Conservation (phyloP, 805 yeast genomes). For the Phaffomyces opuntiae region DNA sequence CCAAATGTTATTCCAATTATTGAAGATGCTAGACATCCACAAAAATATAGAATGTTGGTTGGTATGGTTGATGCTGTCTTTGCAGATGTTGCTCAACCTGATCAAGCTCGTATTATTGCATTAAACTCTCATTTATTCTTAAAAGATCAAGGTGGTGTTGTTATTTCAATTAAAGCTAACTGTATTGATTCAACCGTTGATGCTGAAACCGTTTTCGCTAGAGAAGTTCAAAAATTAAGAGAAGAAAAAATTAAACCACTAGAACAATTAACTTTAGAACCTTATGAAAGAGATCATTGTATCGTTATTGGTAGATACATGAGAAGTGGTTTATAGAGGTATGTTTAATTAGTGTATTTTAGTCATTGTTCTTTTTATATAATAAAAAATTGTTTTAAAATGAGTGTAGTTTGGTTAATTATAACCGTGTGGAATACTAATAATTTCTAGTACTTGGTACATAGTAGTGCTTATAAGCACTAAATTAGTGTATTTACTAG, state of each 20-base stretch:
- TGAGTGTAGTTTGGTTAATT: no score
- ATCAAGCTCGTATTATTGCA: slow-evolving; percentile 99
- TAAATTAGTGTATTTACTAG: no score
- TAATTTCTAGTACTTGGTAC: no score
- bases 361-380: slow-evolving; percentile 4
- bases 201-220: slow-evolving; percentile 98
- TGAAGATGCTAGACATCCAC: slow-evolving; percentile 99
- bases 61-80: slow-evolving; percentile 99
- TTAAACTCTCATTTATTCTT: slow-evolving; percentile 96
- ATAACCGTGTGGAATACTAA: no score
- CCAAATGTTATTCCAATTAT: slow-evolving; percentile 98
- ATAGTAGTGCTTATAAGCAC: no score
- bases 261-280: slow-evolving; percentile 98
- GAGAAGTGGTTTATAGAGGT: slow-evolving; percentile 62
- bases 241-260: slow-evolving; percentile 98
- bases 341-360: slow-evolving; percentile 9
- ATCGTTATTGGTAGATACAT: slow-evolving; percentile 94
- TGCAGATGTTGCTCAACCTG: slow-evolving; percentile 99
- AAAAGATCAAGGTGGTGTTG: slow-evolving; percentile 98
- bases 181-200: slow-evolving; percentile 99
- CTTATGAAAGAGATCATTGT: slow-evolving; percentile 99
- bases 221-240: slow-evolving; percentile 98
- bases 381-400: no score
- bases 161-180: slow-evolving; percentile 98
- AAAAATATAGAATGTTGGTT: slow-evolving; percentile 96